phyloP scores from a whole-genome alignment of 805 yeast genomes.

The Blastobotrys peoriensis region DNA sequence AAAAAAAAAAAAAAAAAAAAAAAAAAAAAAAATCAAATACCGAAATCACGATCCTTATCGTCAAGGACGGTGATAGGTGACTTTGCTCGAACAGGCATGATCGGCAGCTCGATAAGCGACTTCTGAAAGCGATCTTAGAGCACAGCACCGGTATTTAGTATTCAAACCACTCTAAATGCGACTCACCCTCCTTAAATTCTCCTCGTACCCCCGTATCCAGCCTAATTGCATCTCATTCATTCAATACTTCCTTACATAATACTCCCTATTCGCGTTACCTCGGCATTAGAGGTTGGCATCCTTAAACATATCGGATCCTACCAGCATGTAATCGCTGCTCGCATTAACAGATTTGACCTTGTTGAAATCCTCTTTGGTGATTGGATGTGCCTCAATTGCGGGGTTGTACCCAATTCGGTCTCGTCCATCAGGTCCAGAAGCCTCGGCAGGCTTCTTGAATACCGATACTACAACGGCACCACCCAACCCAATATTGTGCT shows the following conservation, averaged over 20 bases:
- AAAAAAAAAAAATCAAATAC: too few species aligned
- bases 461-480: conserved; percentile 23
- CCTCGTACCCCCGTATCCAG: not conserved
- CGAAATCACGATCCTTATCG: too few species aligned
- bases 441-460: conserved; percentile 18
- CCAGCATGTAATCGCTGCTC: conserved; percentile 10
- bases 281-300: conserved; percentile 1
- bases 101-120: too few species aligned
- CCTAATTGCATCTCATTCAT: too few species aligned
- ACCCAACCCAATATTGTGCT: conserved; percentile 24
- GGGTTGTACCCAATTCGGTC: conserved; percentile 22
- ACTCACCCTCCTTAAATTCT: too few species aligned
- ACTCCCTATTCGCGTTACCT: not conserved
- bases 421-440: conserved; percentile 21
- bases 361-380: conserved; percentile 10
- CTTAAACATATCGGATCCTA: conserved; percentile 4
- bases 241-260: not conserved
- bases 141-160: too few species aligned
- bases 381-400: conserved; percentile 19
- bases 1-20: conserved; percentile 11
- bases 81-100: too few species aligned
- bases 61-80: too few species aligned
- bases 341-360: conserved; percentile 12
- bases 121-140: too few species aligned
- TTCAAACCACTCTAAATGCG: too few species aligned